Base-by-base conservation (phyloP, 345 rosid genomes). In the Carallia pectinifolia region DNA sequence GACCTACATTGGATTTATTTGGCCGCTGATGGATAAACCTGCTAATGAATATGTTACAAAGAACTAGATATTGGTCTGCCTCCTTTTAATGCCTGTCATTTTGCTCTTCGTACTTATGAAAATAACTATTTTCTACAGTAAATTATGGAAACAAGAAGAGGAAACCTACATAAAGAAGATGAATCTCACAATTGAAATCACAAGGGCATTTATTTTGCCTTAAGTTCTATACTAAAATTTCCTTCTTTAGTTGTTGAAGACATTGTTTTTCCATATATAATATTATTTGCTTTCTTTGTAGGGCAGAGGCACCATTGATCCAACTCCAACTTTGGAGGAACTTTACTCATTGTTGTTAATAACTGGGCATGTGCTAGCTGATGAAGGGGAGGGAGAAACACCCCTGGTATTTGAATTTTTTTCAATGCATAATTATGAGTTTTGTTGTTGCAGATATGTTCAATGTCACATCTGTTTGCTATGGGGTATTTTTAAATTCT, bases 351-450 rank as follows among this genome's bases (percentile, higher is more conserved):
- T 95, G 79, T 79, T 92, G 79, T 74, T 95, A 58, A 85, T 95
- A 80, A 83, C 81, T 40, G 99, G 99, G 71, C 97, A 95, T 81
- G 88, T 95, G 67, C 92, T 95, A 81, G 97, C 96, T 56, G 99
- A 95, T 83, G 99, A 95, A 84, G 97, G 97, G 71, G 97, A 95
- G 74, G 97, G 99, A 71, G 99, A 95, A 83, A 95, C 97, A 7
- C 97, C 99, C 65, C 65, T 95, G 97, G 99, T 95, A 88, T 65
- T 36, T 76, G 18, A 27, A 47, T 74, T 76, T 37, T 36, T 74
- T 73, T 64, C 59, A 58, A 23, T 61, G 71, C 72, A 18, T 71
- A 60, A 70, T 65, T 27, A 60, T 59, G 56, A 61, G 65, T 58
- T 70, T 71, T 68, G 17, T n/a, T 61, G 18, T 55, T 47, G 48